phyloP scores from a whole-genome alignment of 768 basidiomycete species.

The Gautieria morchelliformis region DNA sequence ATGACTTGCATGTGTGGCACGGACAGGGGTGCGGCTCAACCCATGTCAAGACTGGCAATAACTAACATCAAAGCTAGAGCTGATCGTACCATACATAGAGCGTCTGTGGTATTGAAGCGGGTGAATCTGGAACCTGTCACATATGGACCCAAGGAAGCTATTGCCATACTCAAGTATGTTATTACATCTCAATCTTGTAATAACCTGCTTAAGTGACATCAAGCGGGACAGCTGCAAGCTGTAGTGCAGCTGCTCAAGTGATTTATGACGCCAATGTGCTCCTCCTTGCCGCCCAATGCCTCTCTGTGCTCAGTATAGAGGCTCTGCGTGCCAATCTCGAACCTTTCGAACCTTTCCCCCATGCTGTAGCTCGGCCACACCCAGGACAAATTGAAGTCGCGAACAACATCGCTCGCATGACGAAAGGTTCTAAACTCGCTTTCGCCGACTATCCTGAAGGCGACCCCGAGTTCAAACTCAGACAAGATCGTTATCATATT shows the following conservation, averaged over 20 bases:
- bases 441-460: constrained; percentile 14
- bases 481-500: constrained; percentile 20
- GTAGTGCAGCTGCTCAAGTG: constrained; percentile 16
- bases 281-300: constrained; percentile 10
- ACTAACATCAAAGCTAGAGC: background rate
- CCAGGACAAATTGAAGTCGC: constrained; percentile 20
- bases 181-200: no score
- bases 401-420: constrained; percentile 13
- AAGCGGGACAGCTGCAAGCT: constrained; percentile 11
- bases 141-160: constrained; percentile 18
- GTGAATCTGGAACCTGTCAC: constrained; percentile 14
- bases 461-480: constrained; percentile 13
- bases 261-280: constrained; percentile 16
- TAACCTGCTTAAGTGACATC: background rate
- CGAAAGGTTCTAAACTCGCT: constrained; percentile 12
- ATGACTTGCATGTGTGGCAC: constrained; percentile 14
- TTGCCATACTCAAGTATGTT: constrained; percentile 16
- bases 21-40: constrained; percentile 7
- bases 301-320: constrained; percentile 19
- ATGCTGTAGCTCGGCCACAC: constrained; percentile 20
- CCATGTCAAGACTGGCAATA: background rate
- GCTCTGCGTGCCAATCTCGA: constrained; percentile 18
- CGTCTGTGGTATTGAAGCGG: constrained; percentile 13
- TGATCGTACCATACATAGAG: constrained; percentile 1
- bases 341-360: constrained; percentile 18